Evolutionary conservation across 495 filamentous ascomycete species (phyloP).

Genomic region (Talaromyces stipitatus): DNA sequence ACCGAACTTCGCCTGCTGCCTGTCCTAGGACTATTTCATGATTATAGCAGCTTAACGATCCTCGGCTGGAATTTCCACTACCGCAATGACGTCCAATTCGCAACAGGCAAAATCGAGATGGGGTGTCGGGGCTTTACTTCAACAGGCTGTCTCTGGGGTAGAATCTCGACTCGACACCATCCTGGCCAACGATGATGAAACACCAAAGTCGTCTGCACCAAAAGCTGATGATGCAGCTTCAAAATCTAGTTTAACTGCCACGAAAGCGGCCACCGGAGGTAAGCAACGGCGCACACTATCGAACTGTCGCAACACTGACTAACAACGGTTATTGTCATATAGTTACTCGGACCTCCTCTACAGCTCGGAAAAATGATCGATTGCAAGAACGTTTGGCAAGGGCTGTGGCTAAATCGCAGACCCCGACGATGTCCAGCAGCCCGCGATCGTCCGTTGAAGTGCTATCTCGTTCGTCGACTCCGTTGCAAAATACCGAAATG

Average conservation of each 20-base stretch:
- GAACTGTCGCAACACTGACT: constrained; percentile 9
- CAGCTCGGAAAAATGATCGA: constrained; percentile 57
- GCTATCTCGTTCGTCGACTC: constrained; percentile 27
- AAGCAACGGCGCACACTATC: constrained; percentile 10
- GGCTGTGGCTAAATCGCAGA: constrained; percentile 45
- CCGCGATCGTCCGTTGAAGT: constrained; percentile 27
- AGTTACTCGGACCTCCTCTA: constrained; percentile 45
- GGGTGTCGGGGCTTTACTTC: constrained; percentile 67
- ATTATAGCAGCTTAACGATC: background rate
- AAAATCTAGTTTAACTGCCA: constrained; percentile 12
- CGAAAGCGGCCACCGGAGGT: constrained; percentile 15
- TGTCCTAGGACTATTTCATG: background rate
- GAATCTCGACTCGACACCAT: constrained; percentile 92
- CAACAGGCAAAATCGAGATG: constrained; percentile 32
- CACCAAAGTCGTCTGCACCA: constrained; percentile 13
- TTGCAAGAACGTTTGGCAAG: constrained; percentile 81
- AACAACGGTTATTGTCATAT: constrained; percentile 17
- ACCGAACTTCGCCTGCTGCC: background rate
- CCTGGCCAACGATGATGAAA: constrained; percentile 65
- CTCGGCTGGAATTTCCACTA: background rate
- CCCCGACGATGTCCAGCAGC: constrained; percentile 16
- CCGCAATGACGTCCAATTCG: constrained; percentile 32
- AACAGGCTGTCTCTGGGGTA: constrained; percentile 86
- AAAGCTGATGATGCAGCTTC: constrained; percentile 13
- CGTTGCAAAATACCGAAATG: constrained; percentile 25